Evolutionary conservation across 2,329 filamentous ascomycete genomes (phyloP), one percentile per base, ranked within the genome.

Genomic region (Alternaria consortialis): DNA sequence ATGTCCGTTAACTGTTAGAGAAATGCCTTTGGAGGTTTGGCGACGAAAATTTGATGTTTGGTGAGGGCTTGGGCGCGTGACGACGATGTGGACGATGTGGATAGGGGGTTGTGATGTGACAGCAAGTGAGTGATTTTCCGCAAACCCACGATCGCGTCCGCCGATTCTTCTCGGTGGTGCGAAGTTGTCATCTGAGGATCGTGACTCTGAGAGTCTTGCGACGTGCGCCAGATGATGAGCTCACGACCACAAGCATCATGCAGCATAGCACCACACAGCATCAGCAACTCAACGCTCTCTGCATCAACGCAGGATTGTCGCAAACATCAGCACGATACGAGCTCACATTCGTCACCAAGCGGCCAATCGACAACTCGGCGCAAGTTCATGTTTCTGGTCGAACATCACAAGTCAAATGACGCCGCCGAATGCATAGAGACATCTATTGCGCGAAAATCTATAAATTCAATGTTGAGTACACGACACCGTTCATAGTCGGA

Each of bases 11-110:
- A 68, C 36, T 68, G 66, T 58, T 67, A 60, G 62, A 63, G 27
- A 51, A 56, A 57, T 63, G 58, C 64, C 64, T 54, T 67, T 68
- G 66, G 64, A 62, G 66, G 66, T 58, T 57, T 68, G 58, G 62
- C 31, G 56, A 52, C 40, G 52, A 48, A 61, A 63, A 61, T 43
- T 60, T 58, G 52, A 27, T 54, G 55, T 37, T 46, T 50, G 58
- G 43, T 63, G 60, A 37, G 40, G 53, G 56, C 46, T 58, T 58
- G 62, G 29, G 34, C 29, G 44, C 50, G 56, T 50, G 46, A 50
- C 46, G 32, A 50, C 32, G 40, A 51, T 57, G 50, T 55, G 50
- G 46, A 36, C 32, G 44, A 52, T 59, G 50, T 55, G 50, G 31
- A 50, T 27, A 50, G 32, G 46, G 46, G 46, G 15, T 58, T 46